Percentiles rank a stretch among this genome's conserved stretches.
These are phyloP conservation scores for Anisodus acutangulus DNA, from an alignment of 257 asterid genomes.

Conservation along the genomic window DNA sequence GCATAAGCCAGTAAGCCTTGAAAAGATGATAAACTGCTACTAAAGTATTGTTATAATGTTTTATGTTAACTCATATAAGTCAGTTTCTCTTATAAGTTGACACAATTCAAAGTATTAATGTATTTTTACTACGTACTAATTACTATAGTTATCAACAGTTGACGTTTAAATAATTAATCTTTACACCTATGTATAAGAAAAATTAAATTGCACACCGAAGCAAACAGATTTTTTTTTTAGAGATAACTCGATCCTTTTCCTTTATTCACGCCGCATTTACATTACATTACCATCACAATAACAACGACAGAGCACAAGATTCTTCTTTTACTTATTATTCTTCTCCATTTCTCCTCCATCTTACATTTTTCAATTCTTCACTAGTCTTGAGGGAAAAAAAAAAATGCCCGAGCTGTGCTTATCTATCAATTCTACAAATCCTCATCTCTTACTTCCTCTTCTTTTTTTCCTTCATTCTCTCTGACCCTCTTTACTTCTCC, in stretches of 20 bases:
- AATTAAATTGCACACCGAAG: background rate
- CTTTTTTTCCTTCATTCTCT: slow-evolving; percentile 45
- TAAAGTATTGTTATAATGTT: too few relatives aligned
- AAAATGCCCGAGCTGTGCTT: slow-evolving; percentile 60
- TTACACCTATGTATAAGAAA: too few relatives aligned
- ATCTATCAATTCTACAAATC: slow-evolving; percentile 34
- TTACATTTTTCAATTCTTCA: slow-evolving; percentile 22
- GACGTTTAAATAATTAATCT: background rate
- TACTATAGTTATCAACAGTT: background rate
- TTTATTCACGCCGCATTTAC: slow-evolving; percentile 79
- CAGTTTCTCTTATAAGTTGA: too few relatives aligned
- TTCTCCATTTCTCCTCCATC: slow-evolving; percentile 49
- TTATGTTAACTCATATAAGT: too few relatives aligned
- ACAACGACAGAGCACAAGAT: slow-evolving; percentile 18
- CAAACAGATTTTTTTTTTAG: background rate
- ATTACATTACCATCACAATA: slow-evolving; percentile 12
- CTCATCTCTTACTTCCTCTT: slow-evolving; percentile 43
- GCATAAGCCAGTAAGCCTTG: too few relatives aligned
- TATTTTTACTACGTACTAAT: too few relatives aligned
- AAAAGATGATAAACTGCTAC: too few relatives aligned
- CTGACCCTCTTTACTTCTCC: slow-evolving; percentile 60
- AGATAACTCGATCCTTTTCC: slow-evolving; percentile 36
- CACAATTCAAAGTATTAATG: too few relatives aligned
- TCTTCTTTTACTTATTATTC: slow-evolving; percentile 38
- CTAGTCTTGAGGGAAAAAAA: background rate